phyloP scores from a whole-genome alignment of 805 yeast genomes.

The Kodamaea hsintzibuensis region DNA sequence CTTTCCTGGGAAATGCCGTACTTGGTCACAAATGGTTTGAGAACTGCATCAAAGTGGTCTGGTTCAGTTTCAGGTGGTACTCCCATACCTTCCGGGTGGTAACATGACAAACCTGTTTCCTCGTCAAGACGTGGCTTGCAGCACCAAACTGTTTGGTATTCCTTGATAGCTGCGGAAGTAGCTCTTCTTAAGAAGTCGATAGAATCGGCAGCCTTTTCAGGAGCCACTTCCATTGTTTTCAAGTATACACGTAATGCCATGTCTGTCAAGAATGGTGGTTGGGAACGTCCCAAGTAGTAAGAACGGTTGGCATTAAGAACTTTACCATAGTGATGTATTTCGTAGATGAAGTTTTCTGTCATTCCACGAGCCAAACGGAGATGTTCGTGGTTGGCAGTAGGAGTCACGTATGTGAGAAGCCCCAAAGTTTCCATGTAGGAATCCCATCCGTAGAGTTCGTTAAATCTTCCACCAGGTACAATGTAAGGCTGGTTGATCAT shows the following conservation, averaged over 20 bases:
- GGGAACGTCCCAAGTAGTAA: conserved; percentile 87
- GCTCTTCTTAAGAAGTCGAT: conserved; percentile 65
- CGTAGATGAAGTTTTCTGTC: conserved; percentile 90
- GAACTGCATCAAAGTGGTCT: conserved; percentile 75
- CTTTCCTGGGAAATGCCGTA: conserved; percentile 60
- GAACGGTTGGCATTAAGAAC: conserved; percentile 92
- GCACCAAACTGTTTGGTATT: conserved; percentile 81
- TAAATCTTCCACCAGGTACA: conserved; percentile 97
- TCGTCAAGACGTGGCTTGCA: conserved; percentile 70
- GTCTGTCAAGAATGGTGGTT: conserved; percentile 95
- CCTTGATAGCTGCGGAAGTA: conserved; percentile 77
- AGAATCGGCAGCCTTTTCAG: conserved; percentile 40
- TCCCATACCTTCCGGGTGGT: conserved; percentile 89
- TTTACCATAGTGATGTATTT: conserved; percentile 87
- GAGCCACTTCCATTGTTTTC: conserved; percentile 50
- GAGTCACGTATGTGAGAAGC: conserved; percentile 52
- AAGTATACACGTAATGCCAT: conserved; percentile 75
- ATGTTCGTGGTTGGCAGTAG: conserved; percentile 38
- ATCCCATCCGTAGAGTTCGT: conserved; percentile 98
- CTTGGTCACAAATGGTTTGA: conserved; percentile 68
- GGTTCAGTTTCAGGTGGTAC: conserved; percentile 96
- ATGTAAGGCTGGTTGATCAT: conserved; percentile 78
- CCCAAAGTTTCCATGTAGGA: conserved; percentile 92
- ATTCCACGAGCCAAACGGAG: conserved; percentile 79
- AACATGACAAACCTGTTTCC: conserved; percentile 78